Conservation (phyloP, 257 asterid species). For the Solanum sitiens region DNA sequence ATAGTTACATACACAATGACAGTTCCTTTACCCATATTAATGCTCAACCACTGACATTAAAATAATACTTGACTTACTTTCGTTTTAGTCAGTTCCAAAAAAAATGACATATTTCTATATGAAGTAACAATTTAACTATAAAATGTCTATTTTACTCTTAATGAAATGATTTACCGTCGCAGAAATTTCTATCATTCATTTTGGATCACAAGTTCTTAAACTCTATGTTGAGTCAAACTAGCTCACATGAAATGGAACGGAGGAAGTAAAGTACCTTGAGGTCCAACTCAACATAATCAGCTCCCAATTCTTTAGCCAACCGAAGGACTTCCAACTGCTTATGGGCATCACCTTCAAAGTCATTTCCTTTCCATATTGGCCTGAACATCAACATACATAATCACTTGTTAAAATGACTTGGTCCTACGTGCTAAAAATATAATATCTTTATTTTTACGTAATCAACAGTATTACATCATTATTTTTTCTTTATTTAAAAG, state of each 20-base stretch:
- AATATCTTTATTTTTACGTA: not conserved
- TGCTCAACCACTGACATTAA: not conserved
- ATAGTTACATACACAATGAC: not conserved
- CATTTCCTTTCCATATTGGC: constrained; percentile 25
- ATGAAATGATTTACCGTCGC: no score
- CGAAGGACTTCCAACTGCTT: constrained; percentile 22
- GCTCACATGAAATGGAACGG: no score
- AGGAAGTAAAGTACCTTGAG: constrained; percentile 21
- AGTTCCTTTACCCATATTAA: not conserved
- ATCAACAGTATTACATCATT: not conserved
- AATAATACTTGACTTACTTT: no score
- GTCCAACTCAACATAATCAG: constrained; percentile 51
- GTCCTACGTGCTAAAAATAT: not conserved
- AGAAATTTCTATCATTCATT: no score
- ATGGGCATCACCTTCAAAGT: constrained; percentile 13
- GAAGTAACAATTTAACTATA: no score
- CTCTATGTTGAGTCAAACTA: no score
- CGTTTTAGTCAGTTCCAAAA: no score
- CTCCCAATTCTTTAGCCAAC: constrained; percentile 49
- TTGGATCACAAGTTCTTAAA: no score
- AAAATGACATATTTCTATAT: no score
- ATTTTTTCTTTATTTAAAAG: not conserved
- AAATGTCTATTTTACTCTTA: no score
- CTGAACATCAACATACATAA: constrained; percentile 14
- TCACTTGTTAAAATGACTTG: not conserved